Evolutionary conservation across 2,329 filamentous ascomycete species (phyloP), one percentile per base, ranked within the genome.

Genomic region (Talaromyces sp.): DNA sequence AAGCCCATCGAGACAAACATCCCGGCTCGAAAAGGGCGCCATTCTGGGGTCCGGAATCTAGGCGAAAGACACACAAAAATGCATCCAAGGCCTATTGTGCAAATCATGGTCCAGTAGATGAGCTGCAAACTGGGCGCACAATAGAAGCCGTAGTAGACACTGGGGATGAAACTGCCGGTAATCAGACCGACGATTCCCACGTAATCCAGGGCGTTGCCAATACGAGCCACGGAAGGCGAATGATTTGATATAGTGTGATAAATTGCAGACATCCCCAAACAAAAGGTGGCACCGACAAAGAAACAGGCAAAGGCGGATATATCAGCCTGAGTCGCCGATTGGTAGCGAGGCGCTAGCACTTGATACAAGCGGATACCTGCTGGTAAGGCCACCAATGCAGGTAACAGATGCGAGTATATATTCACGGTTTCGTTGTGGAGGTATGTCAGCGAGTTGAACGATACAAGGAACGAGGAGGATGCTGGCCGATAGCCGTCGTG

Each of bases 131-230:
- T 72, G 3, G 87, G 86, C 68, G 88, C 81, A 72, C 89, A 92
- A 72, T 86, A 91, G 75, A 96, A 92, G 3, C 90, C 93, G 76
- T 96, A 97, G 77, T 92, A 95, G 66, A 99, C 78, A 59, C 91
- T 90, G 2, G 95, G 93, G 54, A 98, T 87, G 74, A 94, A 97
- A 75, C 90, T 94, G 7, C 95, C 95, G 70, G 94, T 91, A 66
- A 98, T 98, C 70, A 99, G 81, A 58, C 89, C 87, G 35, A 98
- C 91, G 70, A 99, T 99, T 7, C 95, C 95, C 5, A 94, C 87
- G 75, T 99, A 98, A 75, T 99, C 95, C 64, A 98, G 81, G 76
- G 96, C 92, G 76, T 98, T 98, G 11, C 93, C 93, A 82, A 92
- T 91, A 67, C 86, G 88, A 2, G 90, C 88, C 14, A 97, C 91